Base-by-base conservation (phyloP, 495 filamentous ascomycete species). In the Clavariopsis aquatica region DNA sequence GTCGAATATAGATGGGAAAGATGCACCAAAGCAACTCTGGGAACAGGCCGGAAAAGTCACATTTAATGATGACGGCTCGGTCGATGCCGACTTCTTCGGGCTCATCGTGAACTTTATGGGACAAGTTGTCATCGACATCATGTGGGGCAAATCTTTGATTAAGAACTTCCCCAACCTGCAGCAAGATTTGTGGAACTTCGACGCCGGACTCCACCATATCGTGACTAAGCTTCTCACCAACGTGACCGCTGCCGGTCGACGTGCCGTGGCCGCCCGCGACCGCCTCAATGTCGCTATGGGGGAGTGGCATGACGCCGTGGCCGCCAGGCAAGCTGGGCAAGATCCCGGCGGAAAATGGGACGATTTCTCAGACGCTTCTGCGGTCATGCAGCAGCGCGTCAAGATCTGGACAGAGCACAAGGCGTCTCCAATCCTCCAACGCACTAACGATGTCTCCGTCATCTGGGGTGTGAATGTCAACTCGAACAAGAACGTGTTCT, bases 401-500 rank as follows among this genome's bases (percentile, higher is more conserved):
- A 62, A 62, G 51, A 41, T 41, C 41, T 62, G 60, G 60, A 49
- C 38, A 1, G 60, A 62, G 0, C 43, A 29, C 60, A 7, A 27
- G 1, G 49, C 60, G 9, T 62, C 60, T 1, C 24, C 36, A 6
- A 46, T 29, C 2, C 34, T 62, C 4, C 60, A 62, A 23, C 24
- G 15, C 31, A 62, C 60, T 8, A 62, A 62, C 22, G 60, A 62
- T 28, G 60, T 62, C 12, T 55, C 60, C 27, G 36, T 64, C 17
- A 1, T 58, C 13, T 64, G 62, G 62, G 62, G 60, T 29, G 60
- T 62, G 23, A 62, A 62, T 46, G 60, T 62, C 4, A 62, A 62
- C 29, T 54, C 49, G 17, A 62, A 62, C 51, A 62, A 62, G 36
- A 62, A 62, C 38, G 49, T 69, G 60, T 73, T 73, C 57, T 73